Evolutionary conservation across 1,139 yeast species (phyloP), one percentile per base, ranked within the genome.

Genomic region (Kluyveromyces sp.): DNA sequence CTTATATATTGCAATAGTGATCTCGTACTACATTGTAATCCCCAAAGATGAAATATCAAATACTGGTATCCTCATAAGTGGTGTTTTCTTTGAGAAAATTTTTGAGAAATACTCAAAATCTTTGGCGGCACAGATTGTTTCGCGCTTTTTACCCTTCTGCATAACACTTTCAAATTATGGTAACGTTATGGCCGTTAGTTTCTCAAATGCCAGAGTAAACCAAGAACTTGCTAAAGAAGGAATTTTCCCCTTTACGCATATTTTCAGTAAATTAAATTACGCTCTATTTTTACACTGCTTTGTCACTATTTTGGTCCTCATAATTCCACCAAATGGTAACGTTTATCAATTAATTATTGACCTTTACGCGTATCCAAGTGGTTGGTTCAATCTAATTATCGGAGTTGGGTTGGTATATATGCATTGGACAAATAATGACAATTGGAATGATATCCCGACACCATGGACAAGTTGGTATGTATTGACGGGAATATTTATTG

Each of bases 161-260:
- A 44, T 44, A 6, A 44, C 44, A 1, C 29, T 44, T 26, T 44
- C 47, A 1, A 44, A 44, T 36, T 44, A 81, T 40, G 89, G 89
- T 10, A 82, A 82, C 58, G 88, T 82, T 21, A 69, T 82, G 65
- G 79, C 81, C 43, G 88, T 82, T 32, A 77, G 81, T 28, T 82
- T 76, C 59, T 80, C 87, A 2, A 87, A 81, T 56, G 77, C 84
- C 0, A 68, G 86, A 55, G 75, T 78, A 64, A 78, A 78, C 53
- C 85, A 80, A 56, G 85, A 79, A 60, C 77, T 77, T 2, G 79
- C 79, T 53, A 68, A 83, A 46, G 85, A 79, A 55, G 85, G 85
- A 0, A 77, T 71, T 50, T 60, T 79, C 15, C 86, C 86, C 3
- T 77, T 69, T 45, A 74, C 84, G 7, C 58, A 61, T 7, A 66